These are phyloP conservation scores for Neopestalotiopsis rosae DNA, from an alignment of 2,329 filamentous ascomycete species.

Conservation along the genomic window DNA sequence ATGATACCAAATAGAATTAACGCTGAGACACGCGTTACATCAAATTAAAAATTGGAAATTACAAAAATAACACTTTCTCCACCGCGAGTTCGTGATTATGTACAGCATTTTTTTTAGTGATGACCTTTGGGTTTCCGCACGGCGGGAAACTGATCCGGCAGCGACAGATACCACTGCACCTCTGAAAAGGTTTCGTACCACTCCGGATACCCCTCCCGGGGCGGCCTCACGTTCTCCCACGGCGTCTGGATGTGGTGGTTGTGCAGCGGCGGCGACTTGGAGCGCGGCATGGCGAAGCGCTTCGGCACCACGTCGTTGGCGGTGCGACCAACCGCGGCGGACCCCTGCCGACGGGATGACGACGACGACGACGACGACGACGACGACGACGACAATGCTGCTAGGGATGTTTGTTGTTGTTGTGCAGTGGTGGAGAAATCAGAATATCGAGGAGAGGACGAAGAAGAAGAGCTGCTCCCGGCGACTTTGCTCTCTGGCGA, in stretches of 20 bases:
- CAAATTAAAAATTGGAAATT: neutral
- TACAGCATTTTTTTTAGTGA: slow-evolving; percentile 13
- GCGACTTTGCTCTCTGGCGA: neutral
- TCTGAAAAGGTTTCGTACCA: neutral
- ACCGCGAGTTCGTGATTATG: slow-evolving; percentile 21
- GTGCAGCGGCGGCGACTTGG: neutral
- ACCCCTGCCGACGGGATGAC: neutral
- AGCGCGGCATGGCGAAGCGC: neutral
- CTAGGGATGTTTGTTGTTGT: no score
- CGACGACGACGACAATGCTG: no score
- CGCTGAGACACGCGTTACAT: neutral
- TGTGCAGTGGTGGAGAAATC: neutral
- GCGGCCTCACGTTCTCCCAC: slow-evolving; percentile 5
- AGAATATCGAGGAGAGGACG: neutral
- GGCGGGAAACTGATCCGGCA: slow-evolving; percentile 2
- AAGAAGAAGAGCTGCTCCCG: neutral
- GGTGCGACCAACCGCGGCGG: neutral
- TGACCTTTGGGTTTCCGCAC: slow-evolving; percentile 4
- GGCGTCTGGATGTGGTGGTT: neutral
- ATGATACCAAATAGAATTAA: slow-evolving; percentile 10
- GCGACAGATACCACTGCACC: neutral
- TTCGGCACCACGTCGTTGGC: neutral
- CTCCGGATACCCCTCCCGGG: neutral
- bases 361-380: neutral
- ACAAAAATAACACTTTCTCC: neutral